Base-by-base conservation (phyloP, 2,329 filamentous ascomycete genomes). In the Tympanopsis confertula region DNA sequence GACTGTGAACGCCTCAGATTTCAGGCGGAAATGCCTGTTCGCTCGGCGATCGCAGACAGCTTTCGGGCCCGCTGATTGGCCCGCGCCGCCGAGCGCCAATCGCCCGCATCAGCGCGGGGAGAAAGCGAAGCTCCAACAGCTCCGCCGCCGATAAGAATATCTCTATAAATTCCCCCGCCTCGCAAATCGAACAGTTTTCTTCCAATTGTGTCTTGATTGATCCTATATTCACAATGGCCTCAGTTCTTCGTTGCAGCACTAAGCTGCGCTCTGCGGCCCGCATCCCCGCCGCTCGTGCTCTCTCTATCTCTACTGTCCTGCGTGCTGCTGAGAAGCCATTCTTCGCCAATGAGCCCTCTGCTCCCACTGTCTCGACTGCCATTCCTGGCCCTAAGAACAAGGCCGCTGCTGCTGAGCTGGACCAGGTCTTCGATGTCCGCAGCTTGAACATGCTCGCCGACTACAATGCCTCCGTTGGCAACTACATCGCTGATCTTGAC, bases 371-470 rank as follows among this genome's bases (percentile, higher is more conserved):
- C 30, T 58, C 62, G 44, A 78, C 72, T 3, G 51, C 62, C 28
- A 82, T 94, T 40, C 86, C 86, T 1, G 86, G 86, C 1, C 86
- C 86, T 26, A 72, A 79, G 63, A 78, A 79, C 58, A 70, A 78
- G 63, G 71, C 76, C 49, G 71, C 74, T 37, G 77, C 83, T 45
- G 66, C 76, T 44, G 74, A 86, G 56, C 71, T 94, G 44, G 66
- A 82, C 60, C 66, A 78, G 53, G 82, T 93, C 42, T 93, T 91
- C 53, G 86, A 94, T 58, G 89, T 84, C 4, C 73, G 86, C 43
- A 86, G 81, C 61, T 63, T 89, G 64, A 93, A 91, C 67, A 83
- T 87, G 77, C 66, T 88, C 50, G 71, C 72, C 42, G 81, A 88
- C 59, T 89, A 86, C 61, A 68, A 70, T 46, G 74, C 78, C 61